Evolutionary conservation across 1,284 basidiomycete genomes (phyloP).

Genomic region (Peniophora sp.): DNA sequence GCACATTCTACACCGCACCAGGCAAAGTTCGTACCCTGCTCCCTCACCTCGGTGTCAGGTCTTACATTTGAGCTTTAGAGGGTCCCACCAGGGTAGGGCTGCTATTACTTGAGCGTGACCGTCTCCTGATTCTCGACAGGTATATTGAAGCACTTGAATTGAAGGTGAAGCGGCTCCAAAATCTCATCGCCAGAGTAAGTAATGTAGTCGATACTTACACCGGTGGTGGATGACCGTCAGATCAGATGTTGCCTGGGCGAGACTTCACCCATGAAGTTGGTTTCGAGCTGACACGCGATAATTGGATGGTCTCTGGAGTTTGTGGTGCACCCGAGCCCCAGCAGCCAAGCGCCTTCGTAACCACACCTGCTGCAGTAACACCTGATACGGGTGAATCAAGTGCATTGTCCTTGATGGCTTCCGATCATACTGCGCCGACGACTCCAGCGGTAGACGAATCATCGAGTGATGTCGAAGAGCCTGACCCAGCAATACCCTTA

Average conservation of each 20-base stretch:
- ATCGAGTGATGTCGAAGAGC: not conserved
- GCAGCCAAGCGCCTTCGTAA: not conserved
- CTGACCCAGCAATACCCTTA: no score
- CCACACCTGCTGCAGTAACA: constrained; percentile 4
- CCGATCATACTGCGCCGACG: not conserved
- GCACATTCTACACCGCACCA: not conserved
- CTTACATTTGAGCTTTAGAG: not conserved
- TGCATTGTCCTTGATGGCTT: not conserved
- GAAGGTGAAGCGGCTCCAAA: not conserved
- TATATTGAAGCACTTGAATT: not conserved
- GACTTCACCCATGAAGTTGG: not conserved
- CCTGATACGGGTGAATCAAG: constrained; percentile 2
- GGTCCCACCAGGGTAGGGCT: not conserved
- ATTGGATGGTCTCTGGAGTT: not conserved
- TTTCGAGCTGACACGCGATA: not conserved
- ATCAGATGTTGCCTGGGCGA: not conserved
- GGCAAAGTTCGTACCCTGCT: no score
- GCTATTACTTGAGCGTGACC: no score
- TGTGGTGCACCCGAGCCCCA: not conserved
- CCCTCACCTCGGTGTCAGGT: not conserved
- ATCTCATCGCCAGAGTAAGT: not conserved
- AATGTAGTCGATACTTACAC: not conserved
- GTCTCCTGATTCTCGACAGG: not conserved
- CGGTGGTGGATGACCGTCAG: not conserved
- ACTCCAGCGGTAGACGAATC: not conserved